These are phyloP conservation scores for Leavenworthia alabamica DNA, from an alignment of 345 rosid species.

Conservation along the genomic window DNA sequence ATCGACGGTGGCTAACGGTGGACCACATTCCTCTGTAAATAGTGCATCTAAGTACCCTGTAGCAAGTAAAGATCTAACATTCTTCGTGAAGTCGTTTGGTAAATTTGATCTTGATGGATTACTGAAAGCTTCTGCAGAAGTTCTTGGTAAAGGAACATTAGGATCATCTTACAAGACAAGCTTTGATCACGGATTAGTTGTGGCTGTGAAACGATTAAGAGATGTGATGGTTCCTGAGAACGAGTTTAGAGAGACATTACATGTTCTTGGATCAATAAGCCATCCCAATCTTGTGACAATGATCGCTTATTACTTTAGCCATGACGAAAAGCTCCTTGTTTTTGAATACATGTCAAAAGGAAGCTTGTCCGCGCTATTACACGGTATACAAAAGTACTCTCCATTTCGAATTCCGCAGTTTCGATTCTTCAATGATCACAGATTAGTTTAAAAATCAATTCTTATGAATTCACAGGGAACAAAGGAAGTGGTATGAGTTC, in stretches of 20 bases:
- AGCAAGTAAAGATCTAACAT: conserved; percentile 50
- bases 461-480: conserved; percentile 43
- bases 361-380: conserved; percentile 69
- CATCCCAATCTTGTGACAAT: conserved; percentile 57
- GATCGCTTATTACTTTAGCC: conserved; percentile 50
- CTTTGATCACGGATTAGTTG: conserved; percentile 55
- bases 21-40: conserved; percentile 5
- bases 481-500: conserved; percentile 82
- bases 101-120: conserved; percentile 73
- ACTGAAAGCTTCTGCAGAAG: conserved; percentile 87
- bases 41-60: conserved; percentile 27
- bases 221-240: conserved; percentile 61
- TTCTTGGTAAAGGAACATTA: conserved; percentile 83
- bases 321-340: conserved; percentile 66
- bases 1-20: conserved; percentile 14
- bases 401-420: not conserved
- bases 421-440: not conserved
- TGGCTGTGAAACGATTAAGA: conserved; percentile 86
- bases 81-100: conserved; percentile 51
- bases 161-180: conserved; percentile 92
- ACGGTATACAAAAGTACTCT: conserved; percentile 40
- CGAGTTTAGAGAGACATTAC: conserved; percentile 66
- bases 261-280: conserved; percentile 57
- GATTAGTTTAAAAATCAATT: not conserved
- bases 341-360: conserved; percentile 60